A percentile compares a stretch with the other conserved stretches of the same genome.
Evolutionary conservation across 495 filamentous ascomycete species (phyloP).

Genomic region (Chaetomium cochliodes): DNA sequence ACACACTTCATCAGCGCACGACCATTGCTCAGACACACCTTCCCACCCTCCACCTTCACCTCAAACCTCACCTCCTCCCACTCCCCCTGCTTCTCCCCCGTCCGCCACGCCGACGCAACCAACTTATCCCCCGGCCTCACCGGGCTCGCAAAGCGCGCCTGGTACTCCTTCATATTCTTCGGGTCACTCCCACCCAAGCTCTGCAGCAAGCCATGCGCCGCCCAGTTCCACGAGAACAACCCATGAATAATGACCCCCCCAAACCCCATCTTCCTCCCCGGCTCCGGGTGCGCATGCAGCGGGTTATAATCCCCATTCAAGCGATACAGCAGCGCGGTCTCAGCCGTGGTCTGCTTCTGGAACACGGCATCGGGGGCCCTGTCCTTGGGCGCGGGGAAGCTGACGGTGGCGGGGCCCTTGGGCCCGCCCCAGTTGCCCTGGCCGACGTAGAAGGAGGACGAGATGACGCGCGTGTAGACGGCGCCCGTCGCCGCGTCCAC

Average conservation of each 20-base stretch:
- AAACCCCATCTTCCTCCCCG: constrained; percentile 85
- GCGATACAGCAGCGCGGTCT: constrained; percentile 74
- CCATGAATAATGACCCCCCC: constrained; percentile 87
- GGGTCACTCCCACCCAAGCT: constrained; percentile 73
- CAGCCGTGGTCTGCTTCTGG: constrained; percentile 61
- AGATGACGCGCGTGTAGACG: constrained; percentile 65
- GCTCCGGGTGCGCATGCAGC: constrained; percentile 79
- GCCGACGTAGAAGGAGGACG: constrained; percentile 73
- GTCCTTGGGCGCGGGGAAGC: constrained; percentile 69
- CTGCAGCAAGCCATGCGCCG: constrained; percentile 72
- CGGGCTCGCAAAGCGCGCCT: constrained; percentile 81
- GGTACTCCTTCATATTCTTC: constrained; percentile 76
- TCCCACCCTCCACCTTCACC: constrained; percentile 67
- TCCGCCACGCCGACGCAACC: constrained; percentile 63
- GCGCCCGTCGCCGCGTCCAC: constrained; percentile 69
- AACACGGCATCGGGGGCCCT: constrained; percentile 73
- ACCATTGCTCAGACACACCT: constrained; percentile 81
- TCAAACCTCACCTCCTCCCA: constrained; percentile 82
- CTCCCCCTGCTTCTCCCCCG: constrained; percentile 62
- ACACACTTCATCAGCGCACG: constrained; percentile 70
- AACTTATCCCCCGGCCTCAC: constrained; percentile 75
- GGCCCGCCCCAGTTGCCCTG: constrained; percentile 89
- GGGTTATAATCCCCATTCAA: constrained; percentile 93
- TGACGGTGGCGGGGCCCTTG: constrained; percentile 76
- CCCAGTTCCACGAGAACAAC: constrained; percentile 78